Conservation (phyloP, 805 yeast genomes). For the Wickerhamomyces subpelliculosus region DNA sequence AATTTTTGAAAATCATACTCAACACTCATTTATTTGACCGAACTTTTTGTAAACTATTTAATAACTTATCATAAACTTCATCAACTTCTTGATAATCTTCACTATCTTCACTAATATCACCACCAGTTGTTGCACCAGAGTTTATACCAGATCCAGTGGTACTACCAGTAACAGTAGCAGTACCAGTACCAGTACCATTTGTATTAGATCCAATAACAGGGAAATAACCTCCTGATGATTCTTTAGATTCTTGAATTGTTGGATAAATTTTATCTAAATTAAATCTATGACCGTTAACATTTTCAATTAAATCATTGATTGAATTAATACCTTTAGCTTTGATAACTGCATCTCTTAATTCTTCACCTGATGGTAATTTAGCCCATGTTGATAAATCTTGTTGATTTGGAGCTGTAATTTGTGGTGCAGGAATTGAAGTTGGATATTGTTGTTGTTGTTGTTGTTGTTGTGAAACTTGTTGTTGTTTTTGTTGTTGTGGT, state of each 20-base stretch:
- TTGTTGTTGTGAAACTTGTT: conserved; percentile 1
- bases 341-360: conserved; percentile 47
- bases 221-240: neutral
- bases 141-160: no score
- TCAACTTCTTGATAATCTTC: conserved; percentile 39
- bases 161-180: neutral
- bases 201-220: neutral
- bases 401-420: conserved; percentile 13
- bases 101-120: conserved; percentile 4
- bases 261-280: conserved; percentile 44
- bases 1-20: no score
- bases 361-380: conserved; percentile 39
- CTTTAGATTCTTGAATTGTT: conserved; percentile 1
- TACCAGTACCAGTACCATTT: neutral
- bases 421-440: neutral
- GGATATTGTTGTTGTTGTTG: conserved; percentile 3
- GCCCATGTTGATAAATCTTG: conserved; percentile 9
- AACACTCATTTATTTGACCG: conserved; percentile 45
- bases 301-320: conserved; percentile 58
- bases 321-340: conserved; percentile 71
- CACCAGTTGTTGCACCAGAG: no score
- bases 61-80: conserved; percentile 64
- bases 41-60: conserved; percentile 61
- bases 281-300: conserved; percentile 49
- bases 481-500: neutral